phyloP scores from a whole-genome alignment of 2,329 filamentous ascomycete species.

The Chaetomium sp. region DNA sequence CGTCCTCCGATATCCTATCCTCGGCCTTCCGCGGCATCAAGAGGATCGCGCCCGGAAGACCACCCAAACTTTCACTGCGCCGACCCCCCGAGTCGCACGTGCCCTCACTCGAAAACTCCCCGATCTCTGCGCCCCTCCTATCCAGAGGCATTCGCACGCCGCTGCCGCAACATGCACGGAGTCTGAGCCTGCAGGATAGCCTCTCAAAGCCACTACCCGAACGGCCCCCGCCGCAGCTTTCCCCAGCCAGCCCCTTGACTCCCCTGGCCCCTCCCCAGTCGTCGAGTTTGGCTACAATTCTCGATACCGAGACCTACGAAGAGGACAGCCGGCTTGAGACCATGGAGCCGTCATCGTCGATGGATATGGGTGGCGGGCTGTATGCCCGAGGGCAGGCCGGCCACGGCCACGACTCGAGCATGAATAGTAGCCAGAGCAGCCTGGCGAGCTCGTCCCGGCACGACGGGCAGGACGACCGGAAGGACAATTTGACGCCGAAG shows the following conservation, averaged over 20 bases:
- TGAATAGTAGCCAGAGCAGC: conserved; percentile 52
- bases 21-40: conserved; percentile 56
- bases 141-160: conserved; percentile 30
- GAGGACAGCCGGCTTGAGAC: conserved; percentile 50
- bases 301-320: conserved; percentile 38
- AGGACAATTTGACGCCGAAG: conserved; percentile 53
- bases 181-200: conserved; percentile 57
- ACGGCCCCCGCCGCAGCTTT: conserved; percentile 47
- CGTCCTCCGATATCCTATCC: conserved; percentile 52
- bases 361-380: conserved; percentile 33
- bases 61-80: conserved; percentile 46
- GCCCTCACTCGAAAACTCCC: conserved; percentile 33
- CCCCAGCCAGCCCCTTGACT: conserved; percentile 40
- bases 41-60: conserved; percentile 49
- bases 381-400: conserved; percentile 32
- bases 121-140: conserved; percentile 37
- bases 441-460: conserved; percentile 46
- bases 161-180: conserved; percentile 53
- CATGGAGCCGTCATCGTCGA: conserved; percentile 51
- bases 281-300: conserved; percentile 40
- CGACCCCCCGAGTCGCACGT: conserved; percentile 37
- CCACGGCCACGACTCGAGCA: conserved; percentile 44
- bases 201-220: conserved; percentile 61
- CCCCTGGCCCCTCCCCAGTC: conserved; percentile 37
- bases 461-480: conserved; percentile 51